Conservation (phyloP, 176 grass and related monocot genomes). For the Musa itinerans region DNA sequence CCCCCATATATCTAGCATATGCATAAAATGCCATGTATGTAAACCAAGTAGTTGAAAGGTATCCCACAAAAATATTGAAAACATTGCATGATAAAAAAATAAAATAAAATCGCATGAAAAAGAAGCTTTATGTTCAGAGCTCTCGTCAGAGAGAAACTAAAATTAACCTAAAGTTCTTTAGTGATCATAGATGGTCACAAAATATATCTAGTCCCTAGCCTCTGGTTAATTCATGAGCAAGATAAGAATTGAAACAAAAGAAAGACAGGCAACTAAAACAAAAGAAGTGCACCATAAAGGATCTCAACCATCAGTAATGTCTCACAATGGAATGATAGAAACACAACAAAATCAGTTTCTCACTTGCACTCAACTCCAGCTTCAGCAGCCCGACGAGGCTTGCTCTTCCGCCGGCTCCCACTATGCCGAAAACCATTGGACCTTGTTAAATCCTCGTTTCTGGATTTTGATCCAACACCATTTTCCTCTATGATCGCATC, state of each 20-base stretch:
- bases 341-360: neutral
- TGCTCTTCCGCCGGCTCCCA: constrained; percentile 61
- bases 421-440: constrained; percentile 56
- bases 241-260: neutral
- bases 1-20: neutral
- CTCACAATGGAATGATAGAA: neutral
- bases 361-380: constrained; percentile 70
- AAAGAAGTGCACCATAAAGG: neutral
- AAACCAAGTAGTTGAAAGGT: neutral
- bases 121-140: neutral
- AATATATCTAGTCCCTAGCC: neutral
- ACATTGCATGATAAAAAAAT: neutral
- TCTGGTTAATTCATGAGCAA: neutral
- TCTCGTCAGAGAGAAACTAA: neutral
- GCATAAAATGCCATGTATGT: no score
- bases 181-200: neutral
- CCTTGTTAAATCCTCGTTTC: constrained; percentile 40
- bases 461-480: constrained; percentile 26
- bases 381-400: constrained; percentile 53
- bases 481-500: constrained; percentile 36
- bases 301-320: neutral
- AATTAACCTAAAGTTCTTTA: neutral
- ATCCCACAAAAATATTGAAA: neutral
- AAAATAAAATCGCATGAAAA: neutral
- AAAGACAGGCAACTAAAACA: neutral